phyloP scores from a whole-genome alignment of 352 stramenopile genomes.

The Saprolegnia diclina region DNA sequence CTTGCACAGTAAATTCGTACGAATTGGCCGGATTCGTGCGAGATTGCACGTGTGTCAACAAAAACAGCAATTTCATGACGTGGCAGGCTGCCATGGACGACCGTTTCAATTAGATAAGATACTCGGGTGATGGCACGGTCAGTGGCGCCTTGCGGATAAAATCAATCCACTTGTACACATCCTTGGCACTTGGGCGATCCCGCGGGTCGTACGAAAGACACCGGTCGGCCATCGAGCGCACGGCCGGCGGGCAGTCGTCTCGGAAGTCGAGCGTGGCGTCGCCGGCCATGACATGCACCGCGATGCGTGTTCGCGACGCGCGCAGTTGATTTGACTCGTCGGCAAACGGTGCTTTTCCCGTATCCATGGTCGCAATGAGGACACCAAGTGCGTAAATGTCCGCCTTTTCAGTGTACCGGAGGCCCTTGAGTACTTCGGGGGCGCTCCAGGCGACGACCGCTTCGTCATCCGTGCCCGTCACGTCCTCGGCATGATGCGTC shows the following conservation, averaged over 20 bases:
- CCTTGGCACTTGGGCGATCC: not conserved
- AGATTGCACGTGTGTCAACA: too few species aligned
- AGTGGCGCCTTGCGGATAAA: not conserved
- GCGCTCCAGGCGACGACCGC: conserved; percentile 34
- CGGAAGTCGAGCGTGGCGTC: conserved; percentile 28
- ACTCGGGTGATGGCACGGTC: too few species aligned
- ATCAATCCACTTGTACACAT: conserved; percentile 23
- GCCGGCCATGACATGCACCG: conserved; percentile 25
- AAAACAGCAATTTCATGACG: too few species aligned
- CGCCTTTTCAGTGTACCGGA: conserved; percentile 34
- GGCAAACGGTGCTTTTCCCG: not conserved
- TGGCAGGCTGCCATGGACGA: too few species aligned
- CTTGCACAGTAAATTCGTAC: too few species aligned
- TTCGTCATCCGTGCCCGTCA: conserved; percentile 32
- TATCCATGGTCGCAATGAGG: conserved; percentile 33
- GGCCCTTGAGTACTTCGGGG: conserved; percentile 34
- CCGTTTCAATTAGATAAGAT: too few species aligned
- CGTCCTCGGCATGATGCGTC: conserved; percentile 20
- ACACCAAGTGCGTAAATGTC: conserved; percentile 38
- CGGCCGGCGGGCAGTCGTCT: conserved; percentile 31
- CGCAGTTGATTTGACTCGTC: not conserved
- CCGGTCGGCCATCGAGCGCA: conserved; percentile 27
- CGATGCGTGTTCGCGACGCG: not conserved
- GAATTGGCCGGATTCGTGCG: too few species aligned
- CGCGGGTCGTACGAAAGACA: conserved; percentile 32